These are phyloP conservation scores for Saccharum officinarum DNA, from an alignment of 176 grass and related monocot genomes.

Conservation along the genomic window DNA sequence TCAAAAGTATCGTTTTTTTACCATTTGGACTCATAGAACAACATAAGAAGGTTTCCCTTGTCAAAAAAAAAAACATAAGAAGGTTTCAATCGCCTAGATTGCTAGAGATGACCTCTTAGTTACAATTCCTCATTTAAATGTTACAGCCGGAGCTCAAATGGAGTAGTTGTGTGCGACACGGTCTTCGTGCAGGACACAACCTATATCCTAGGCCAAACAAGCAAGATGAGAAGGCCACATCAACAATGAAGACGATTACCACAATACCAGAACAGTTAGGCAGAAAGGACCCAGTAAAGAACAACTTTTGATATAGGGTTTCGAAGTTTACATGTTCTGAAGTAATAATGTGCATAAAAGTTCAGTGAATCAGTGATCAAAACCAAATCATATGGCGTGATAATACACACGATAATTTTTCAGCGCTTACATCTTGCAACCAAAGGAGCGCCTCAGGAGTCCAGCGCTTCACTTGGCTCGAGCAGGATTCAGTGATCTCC, in stretches of 20 bases:
- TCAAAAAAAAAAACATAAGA: too few species aligned
- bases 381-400: too few species aligned
- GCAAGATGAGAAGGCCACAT: too few species aligned
- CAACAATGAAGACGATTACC: too few species aligned
- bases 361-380: too few species aligned
- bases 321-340: too few species aligned
- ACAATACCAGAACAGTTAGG: too few species aligned
- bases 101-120: background rate
- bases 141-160: background rate
- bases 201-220: background rate
- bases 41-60: background rate
- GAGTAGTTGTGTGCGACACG: too few species aligned
- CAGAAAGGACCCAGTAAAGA: too few species aligned
- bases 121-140: background rate
- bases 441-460: conserved; percentile 42
- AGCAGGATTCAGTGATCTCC: conserved; percentile 47
- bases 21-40: background rate
- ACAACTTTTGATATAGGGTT: too few species aligned
- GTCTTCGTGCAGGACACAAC: background rate
- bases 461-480: conserved; percentile 41
- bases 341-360: too few species aligned
- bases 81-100: background rate
- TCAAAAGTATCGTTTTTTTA: background rate
- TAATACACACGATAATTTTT: too few species aligned
- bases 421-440: conserved; percentile 44